These are phyloP conservation scores for Capsicum chinense DNA, from an alignment of 257 asterid genomes.

Conservation along the genomic window DNA sequence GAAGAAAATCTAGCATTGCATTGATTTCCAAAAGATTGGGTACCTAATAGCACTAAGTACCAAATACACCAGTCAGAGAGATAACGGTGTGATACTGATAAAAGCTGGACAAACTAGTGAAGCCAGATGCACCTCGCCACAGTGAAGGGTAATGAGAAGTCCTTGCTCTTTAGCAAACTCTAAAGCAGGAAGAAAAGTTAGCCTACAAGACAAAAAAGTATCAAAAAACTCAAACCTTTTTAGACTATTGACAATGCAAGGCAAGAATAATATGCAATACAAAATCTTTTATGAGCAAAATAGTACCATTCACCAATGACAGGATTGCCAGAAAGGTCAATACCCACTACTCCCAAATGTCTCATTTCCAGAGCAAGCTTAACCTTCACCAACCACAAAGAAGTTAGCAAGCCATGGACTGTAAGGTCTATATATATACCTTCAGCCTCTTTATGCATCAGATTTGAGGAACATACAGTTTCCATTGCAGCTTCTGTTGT, in stretches of 20 bases:
- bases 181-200: slow-evolving; percentile 80
- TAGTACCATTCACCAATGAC: slow-evolving; percentile 81
- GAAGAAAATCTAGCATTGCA: slow-evolving; percentile 83
- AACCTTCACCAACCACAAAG: slow-evolving; percentile 54
- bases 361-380: slow-evolving; percentile 78
- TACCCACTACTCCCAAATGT: slow-evolving; percentile 79
- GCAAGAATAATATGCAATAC: not conserved
- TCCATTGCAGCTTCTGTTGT: slow-evolving; percentile 89
- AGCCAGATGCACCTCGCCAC: slow-evolving; percentile 88
- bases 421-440: not conserved
- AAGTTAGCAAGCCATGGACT: slow-evolving; percentile 29
- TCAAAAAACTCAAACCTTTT: slow-evolving; percentile 26
- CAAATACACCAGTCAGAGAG: slow-evolving; percentile 45
- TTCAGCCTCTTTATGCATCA: slow-evolving; percentile 17
- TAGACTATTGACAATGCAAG: slow-evolving; percentile 3
- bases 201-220: slow-evolving; percentile 50
- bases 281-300: not conserved
- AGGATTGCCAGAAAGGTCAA: slow-evolving; percentile 96
- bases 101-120: slow-evolving; percentile 31
- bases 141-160: slow-evolving; percentile 78
- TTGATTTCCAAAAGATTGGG: slow-evolving; percentile 77
- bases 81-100: slow-evolving; percentile 15
- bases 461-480: slow-evolving; percentile 61
- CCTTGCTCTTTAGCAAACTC: slow-evolving; percentile 82
- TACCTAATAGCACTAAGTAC: slow-evolving; percentile 80